Conservation (phyloP, 345 rosid genomes). For the Dimocarpus longan region DNA sequence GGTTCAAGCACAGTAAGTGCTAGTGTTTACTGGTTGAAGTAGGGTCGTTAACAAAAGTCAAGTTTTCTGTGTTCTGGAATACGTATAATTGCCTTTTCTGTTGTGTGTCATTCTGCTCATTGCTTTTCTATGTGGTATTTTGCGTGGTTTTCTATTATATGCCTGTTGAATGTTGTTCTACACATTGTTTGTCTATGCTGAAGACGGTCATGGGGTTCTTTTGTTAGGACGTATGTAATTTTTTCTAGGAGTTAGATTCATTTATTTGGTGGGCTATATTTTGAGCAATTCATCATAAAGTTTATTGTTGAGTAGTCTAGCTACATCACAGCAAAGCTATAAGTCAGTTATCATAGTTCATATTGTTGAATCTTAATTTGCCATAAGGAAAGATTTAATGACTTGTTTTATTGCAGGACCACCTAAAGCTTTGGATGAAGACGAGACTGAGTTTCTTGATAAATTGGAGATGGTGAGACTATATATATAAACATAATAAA, state of each 20-base stretch:
- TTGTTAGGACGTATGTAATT: not conserved
- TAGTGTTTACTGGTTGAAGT: conserved; percentile 2
- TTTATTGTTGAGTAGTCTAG: not conserved
- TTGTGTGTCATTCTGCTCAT: not conserved
- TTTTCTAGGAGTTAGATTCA: not conserved
- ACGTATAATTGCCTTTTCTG: not conserved
- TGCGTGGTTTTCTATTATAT: not conserved
- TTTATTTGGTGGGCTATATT: not conserved
- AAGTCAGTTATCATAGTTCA: not conserved
- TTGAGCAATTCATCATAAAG: not conserved
- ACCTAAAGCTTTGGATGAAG: conserved; percentile 96
- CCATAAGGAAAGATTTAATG: not conserved
- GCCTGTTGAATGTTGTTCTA: not conserved
- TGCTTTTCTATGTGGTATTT: not conserved
- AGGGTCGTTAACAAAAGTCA: not conserved
- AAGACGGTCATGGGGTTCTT: not conserved
- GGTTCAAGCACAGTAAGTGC: conserved; percentile 89
- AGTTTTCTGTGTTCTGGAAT: not conserved
- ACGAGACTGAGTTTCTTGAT: conserved; percentile 96
- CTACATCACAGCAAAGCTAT: not conserved
- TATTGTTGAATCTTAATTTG: not conserved
- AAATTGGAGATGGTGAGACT: conserved; percentile 70
- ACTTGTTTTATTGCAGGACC: conserved; percentile 59
- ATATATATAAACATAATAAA: not conserved
- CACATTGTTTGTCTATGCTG: not conserved